These are phyloP conservation scores for Diplodia mutila DNA, from an alignment of 2,329 filamentous ascomycete species.

Conservation along the genomic window DNA sequence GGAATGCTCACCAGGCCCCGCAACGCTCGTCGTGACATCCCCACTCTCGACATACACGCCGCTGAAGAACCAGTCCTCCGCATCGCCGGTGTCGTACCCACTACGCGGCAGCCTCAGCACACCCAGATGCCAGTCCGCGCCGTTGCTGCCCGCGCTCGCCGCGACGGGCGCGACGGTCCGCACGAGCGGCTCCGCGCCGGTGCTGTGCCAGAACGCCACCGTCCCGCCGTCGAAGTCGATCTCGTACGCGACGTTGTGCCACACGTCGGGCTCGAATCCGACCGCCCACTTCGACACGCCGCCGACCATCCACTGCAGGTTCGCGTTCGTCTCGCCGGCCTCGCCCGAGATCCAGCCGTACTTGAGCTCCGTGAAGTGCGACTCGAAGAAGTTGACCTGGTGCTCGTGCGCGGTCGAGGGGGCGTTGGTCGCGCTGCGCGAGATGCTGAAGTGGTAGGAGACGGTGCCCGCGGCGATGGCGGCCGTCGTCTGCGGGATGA, in stretches of 20 bases:
- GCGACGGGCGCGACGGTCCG: slow-evolving; percentile 64
- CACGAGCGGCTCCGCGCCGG: slow-evolving; percentile 60
- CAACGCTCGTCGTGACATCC: slow-evolving; percentile 34
- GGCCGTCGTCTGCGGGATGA: slow-evolving; percentile 71
- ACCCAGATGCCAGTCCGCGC: slow-evolving; percentile 73
- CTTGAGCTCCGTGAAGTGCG: slow-evolving; percentile 76
- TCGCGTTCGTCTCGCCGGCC: slow-evolving; percentile 54
- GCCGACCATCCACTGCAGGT: slow-evolving; percentile 67
- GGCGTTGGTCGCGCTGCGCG: slow-evolving; percentile 61
- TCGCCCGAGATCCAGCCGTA: slow-evolving; percentile 63
- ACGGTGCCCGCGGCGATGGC: slow-evolving; percentile 69
- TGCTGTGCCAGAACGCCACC: slow-evolving; percentile 73
- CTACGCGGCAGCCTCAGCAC: slow-evolving; percentile 66
- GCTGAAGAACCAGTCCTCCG: slow-evolving; percentile 72
- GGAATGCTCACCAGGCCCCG: slow-evolving; percentile 28
- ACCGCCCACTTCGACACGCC: slow-evolving; percentile 66
- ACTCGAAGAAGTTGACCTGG: slow-evolving; percentile 67
- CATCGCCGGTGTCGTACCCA: slow-evolving; percentile 55
- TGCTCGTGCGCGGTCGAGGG: slow-evolving; percentile 68
- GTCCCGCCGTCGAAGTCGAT: slow-evolving; percentile 67
- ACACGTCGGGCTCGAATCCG: slow-evolving; percentile 64
- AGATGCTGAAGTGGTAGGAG: slow-evolving; percentile 74
- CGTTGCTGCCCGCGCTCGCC: slow-evolving; percentile 66
- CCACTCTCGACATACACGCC: slow-evolving; percentile 72
- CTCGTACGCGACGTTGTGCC: slow-evolving; percentile 77